Percentiles rank a stretch among this genome's conserved stretches.
phyloP scores from a whole-genome alignment of 306 rosid genomes.

The Dalbergia cochinchinensis region DNA sequence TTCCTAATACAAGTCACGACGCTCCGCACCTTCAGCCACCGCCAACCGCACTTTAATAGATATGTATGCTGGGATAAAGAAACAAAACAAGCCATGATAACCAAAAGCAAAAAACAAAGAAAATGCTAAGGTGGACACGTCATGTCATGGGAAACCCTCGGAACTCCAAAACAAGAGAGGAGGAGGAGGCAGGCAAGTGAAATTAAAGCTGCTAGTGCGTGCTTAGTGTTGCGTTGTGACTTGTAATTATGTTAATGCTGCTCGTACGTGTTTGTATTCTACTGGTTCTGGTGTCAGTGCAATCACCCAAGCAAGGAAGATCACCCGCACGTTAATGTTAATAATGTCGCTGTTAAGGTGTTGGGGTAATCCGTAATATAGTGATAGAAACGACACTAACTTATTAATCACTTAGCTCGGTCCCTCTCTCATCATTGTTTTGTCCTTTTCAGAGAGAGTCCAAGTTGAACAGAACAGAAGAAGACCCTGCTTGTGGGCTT shows the following conservation, averaged over 20 bases:
- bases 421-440: neutral
- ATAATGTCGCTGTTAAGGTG: neutral
- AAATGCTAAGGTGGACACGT: neutral
- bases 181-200: neutral
- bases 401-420: neutral
- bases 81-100: no score
- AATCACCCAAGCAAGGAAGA: neutral
- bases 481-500: no score
- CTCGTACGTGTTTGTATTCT: neutral
- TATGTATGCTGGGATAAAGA: no score
- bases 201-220: neutral
- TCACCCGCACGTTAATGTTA: neutral
- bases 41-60: no score
- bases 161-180: neutral
- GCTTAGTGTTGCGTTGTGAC: neutral
- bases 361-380: neutral
- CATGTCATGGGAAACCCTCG: neutral
- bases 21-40: conserved; percentile 20
- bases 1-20: neutral
- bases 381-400: neutral
- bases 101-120: neutral
- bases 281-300: conserved; percentile 11
- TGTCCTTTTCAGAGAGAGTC: neutral
- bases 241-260: no score
- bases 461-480: neutral